These are phyloP conservation scores for Pythium phragmitis DNA, from an alignment of 352 stramenopile species.

Conservation along the genomic window DNA sequence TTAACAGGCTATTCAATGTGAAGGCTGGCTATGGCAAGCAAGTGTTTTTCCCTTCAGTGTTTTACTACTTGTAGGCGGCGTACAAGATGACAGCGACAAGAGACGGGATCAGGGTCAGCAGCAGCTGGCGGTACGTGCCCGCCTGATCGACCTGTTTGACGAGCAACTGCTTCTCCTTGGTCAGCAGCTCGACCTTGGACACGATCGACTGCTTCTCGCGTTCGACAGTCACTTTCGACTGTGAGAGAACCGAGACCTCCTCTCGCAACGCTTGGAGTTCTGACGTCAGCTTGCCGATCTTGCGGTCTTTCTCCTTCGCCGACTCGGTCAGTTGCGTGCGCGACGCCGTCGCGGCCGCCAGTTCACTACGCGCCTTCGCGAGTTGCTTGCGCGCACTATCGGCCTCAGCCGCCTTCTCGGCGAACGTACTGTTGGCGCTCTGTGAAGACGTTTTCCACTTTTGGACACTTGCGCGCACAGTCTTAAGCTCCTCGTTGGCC, in stretches of 20 bases:
- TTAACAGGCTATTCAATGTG: slow-evolving; percentile 8
- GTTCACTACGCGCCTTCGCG: slow-evolving; percentile 44
- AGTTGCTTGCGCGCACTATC: slow-evolving; percentile 71
- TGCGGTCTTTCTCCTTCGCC: slow-evolving; percentile 70
- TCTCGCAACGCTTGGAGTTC: slow-evolving; percentile 54
- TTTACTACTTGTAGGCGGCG: slow-evolving; percentile 43
- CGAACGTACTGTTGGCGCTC: slow-evolving; percentile 54
- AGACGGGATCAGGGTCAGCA: slow-evolving; percentile 54
- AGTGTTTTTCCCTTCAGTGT: background rate
- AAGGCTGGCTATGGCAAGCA: background rate
- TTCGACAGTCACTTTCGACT: slow-evolving; percentile 25
- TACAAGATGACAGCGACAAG: slow-evolving; percentile 55
- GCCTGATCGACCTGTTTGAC: slow-evolving; percentile 47
- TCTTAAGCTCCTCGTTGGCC: slow-evolving; percentile 77
- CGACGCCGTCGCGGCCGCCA: slow-evolving; percentile 40
- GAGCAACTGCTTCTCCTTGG: slow-evolving; percentile 41
- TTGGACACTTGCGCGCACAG: slow-evolving; percentile 50
- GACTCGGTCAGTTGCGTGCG: slow-evolving; percentile 52
- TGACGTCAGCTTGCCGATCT: slow-evolving; percentile 55
- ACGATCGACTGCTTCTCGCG: slow-evolving; percentile 26
- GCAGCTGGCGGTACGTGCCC: slow-evolving; percentile 54
- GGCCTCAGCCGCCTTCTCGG: slow-evolving; percentile 64
- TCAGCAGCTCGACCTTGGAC: slow-evolving; percentile 38
- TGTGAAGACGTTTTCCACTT: slow-evolving; percentile 79
- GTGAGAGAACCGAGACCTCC: slow-evolving; percentile 31